phyloP scores from a whole-genome alignment of 305 asterid species.

The Euphrasia arctica region DNA sequence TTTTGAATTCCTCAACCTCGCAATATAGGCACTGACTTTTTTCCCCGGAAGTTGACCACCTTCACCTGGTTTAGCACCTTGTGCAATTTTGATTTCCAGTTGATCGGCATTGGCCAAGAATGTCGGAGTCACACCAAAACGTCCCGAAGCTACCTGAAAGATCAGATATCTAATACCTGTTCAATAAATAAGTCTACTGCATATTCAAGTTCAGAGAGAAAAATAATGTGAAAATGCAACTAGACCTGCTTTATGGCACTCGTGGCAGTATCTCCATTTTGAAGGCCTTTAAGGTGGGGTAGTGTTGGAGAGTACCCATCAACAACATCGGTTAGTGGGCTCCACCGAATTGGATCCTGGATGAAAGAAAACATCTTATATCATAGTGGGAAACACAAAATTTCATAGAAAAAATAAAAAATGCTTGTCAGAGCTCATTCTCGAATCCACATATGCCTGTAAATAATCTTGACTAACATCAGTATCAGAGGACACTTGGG shows the following conservation, averaged over 20 bases:
- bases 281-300: conserved; percentile 99
- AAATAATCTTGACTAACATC: too few relatives aligned
- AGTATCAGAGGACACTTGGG: too few relatives aligned
- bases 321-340: conserved; percentile 89
- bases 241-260: conserved; percentile 97
- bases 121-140: conserved; percentile 99
- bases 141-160: conserved; percentile 96
- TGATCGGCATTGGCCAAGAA: conserved; percentile 97
- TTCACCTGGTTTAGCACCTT: conserved; percentile 99
- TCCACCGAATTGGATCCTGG: conserved; percentile 99
- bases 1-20: conserved; percentile 92
- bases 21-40: conserved; percentile 98
- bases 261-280: conserved; percentile 98
- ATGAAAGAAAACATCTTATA: conserved; percentile 23
- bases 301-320: conserved; percentile 98
- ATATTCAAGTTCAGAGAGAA: conserved; percentile 5
- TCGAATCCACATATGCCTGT: too few relatives aligned
- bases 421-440: too few relatives aligned
- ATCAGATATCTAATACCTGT: conserved; percentile 14
- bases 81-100: conserved; percentile 95
- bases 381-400: too few relatives aligned
- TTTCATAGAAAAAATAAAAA: conserved; percentile 5
- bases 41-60: conserved; percentile 99
- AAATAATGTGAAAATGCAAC: conserved; percentile 4
- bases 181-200: neutral